A percentile compares a stretch with the other conserved stretches of the same genome.
Evolutionary conservation across 495 filamentous ascomycete species (phyloP).

Genomic region (Trichoderma erinaceum): DNA sequence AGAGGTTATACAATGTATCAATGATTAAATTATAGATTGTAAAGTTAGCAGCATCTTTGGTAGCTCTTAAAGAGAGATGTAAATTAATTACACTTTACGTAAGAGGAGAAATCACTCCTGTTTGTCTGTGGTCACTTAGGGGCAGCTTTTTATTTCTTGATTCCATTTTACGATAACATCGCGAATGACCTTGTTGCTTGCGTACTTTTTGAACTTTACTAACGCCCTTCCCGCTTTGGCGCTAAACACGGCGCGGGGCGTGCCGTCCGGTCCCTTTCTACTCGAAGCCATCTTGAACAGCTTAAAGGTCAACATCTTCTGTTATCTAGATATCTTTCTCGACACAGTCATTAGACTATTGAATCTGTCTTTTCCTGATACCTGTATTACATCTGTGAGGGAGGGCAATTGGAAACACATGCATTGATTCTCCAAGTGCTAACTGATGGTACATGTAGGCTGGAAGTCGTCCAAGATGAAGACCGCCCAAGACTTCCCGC

Average conservation of each 20-base stretch:
- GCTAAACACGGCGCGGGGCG: neutral
- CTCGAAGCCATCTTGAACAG: neutral
- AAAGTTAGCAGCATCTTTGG: too few relatives aligned
- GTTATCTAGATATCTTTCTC: neutral
- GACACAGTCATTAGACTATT: neutral
- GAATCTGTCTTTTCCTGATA: neutral
- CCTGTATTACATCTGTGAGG: neutral
- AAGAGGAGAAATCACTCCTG: too few relatives aligned
- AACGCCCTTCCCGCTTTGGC: neutral
- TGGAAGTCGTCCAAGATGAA: neutral
- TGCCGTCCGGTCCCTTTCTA: neutral
- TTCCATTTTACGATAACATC: too few relatives aligned
- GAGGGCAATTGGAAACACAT: neutral
- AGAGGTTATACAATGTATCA: too few relatives aligned
- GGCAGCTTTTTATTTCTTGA: too few relatives aligned
- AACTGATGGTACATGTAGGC: neutral
- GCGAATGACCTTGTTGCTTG: neutral
- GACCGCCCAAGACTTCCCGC: neutral
- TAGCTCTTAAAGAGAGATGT: too few relatives aligned
- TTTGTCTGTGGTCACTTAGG: too few relatives aligned
- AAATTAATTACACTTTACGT: too few relatives aligned
- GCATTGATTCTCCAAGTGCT: neutral
- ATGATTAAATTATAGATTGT: too few relatives aligned
- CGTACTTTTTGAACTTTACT: neutral
- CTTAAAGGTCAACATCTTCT: neutral